phyloP scores from a whole-genome alignment of 1,139 yeast genomes.

The Debaryomycetaceae sp. region DNA sequence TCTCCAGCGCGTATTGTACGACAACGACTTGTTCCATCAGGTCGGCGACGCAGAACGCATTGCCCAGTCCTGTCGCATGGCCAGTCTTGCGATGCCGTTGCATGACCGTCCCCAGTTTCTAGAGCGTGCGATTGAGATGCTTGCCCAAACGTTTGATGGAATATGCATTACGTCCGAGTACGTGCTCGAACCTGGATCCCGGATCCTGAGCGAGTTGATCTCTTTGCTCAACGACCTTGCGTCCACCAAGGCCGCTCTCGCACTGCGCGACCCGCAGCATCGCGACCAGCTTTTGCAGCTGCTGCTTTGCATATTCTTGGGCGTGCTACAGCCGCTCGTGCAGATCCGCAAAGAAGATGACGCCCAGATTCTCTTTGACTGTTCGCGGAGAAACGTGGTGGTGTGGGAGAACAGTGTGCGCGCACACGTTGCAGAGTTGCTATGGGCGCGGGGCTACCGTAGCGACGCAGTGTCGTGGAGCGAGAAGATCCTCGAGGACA shows the following conservation, averaged over 20 bases:
- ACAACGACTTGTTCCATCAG: conserved; percentile 28
- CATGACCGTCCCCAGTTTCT: conserved; percentile 24
- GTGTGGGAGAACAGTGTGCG: conserved; percentile 29
- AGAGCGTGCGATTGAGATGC: conserved; percentile 32
- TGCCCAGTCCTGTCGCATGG: conserved; percentile 30
- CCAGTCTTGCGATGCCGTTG: conserved; percentile 17
- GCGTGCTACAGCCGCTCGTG: conserved; percentile 22
- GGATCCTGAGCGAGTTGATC: conserved; percentile 29
- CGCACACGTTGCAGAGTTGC: conserved; percentile 53
- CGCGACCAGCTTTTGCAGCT: conserved; percentile 10
- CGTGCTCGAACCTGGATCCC: conserved; percentile 16
- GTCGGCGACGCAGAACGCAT: conserved; percentile 37
- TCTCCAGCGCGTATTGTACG: conserved; percentile 20
- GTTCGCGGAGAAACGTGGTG: conserved; percentile 19
- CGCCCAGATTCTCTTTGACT: conserved; percentile 27
- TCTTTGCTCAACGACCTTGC: conserved; percentile 27
- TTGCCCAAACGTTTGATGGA: conserved; percentile 17
- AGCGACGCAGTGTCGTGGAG: conserved; percentile 54
- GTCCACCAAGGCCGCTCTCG: conserved; percentile 15
- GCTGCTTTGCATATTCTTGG: conserved; percentile 27
- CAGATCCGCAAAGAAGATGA: conserved; percentile 11
- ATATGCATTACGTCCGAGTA: conserved; percentile 17
- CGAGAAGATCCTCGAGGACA: conserved; percentile 38
- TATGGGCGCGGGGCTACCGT: conserved; percentile 48
- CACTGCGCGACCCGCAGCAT: conserved; percentile 4